These are phyloP conservation scores for Kazachstania taianensis DNA, from an alignment of 805 yeast genomes.

Conservation along the genomic window DNA sequence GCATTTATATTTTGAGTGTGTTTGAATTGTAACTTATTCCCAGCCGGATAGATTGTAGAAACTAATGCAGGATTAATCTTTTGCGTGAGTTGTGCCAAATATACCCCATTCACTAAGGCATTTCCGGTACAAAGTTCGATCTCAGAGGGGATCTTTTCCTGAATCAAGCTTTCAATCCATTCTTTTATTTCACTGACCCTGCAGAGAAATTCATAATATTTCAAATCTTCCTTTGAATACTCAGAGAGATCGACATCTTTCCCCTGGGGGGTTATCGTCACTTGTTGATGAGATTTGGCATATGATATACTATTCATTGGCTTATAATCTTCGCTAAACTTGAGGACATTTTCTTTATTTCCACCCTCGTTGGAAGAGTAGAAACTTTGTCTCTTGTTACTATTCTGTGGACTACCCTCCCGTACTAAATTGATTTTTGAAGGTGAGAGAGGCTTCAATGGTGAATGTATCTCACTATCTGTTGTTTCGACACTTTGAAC, in stretches of 20 bases:
- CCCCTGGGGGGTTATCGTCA: too few relatives aligned
- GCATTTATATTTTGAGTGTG: constrained; percentile 89
- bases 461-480: neutral
- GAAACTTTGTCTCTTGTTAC: neutral
- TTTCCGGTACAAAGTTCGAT: constrained; percentile 45
- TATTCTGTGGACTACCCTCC: too few relatives aligned
- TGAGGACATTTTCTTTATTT: neutral
- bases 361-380: too few relatives aligned
- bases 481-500: constrained; percentile 14
- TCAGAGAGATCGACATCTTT: constrained; percentile 2
- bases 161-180: constrained; percentile 63
- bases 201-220: constrained; percentile 70
- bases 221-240: constrained; percentile 16
- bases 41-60: constrained; percentile 42
- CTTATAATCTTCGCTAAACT: neutral
- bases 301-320: neutral
- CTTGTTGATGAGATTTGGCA: too few relatives aligned
- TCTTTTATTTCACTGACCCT: constrained; percentile 70
- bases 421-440: constrained; percentile 14
- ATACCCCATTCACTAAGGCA: constrained; percentile 72
- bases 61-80: constrained; percentile 59
- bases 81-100: constrained; percentile 68
- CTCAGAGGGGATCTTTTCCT: constrained; percentile 47
- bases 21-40: constrained; percentile 64
- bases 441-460: constrained; percentile 17